A percentile compares a stretch with the other conserved stretches of the same genome.
Evolutionary conservation across 1,284 basidiomycete species (phyloP).

Genomic region (Xerocomus nothofagi): DNA sequence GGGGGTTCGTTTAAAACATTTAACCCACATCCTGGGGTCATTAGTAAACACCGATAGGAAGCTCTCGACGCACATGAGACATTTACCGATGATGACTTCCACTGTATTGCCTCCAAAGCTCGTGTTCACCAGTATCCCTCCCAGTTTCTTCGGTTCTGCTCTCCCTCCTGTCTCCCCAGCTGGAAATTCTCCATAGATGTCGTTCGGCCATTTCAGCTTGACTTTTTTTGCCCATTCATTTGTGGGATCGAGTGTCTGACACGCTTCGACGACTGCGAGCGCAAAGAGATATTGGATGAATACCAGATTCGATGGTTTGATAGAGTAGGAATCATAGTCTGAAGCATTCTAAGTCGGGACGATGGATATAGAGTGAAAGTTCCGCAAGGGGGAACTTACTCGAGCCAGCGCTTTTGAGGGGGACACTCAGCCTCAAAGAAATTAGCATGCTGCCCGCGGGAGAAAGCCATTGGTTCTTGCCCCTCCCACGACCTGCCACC

Average conservation of each 20-base stretch:
- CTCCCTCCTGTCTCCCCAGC: conserved; percentile 43
- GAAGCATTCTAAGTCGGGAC: neutral
- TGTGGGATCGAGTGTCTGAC: conserved; percentile 50
- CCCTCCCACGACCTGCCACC: conserved; percentile 86
- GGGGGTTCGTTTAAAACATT: conserved; percentile 87
- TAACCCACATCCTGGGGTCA: conserved; percentile 76
- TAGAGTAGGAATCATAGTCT: conserved; percentile 10
- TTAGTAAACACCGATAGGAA: conserved; percentile 3
- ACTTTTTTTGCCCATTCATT: conserved; percentile 55
- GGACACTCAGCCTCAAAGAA: conserved; percentile 74
- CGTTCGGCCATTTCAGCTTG: conserved; percentile 97
- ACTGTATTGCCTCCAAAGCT: conserved; percentile 74
- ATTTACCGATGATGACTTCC: conserved; percentile 78
- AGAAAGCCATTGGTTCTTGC: conserved; percentile 91
- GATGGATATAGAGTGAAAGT: neutral
- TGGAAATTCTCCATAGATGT: conserved; percentile 77
- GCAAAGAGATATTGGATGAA: conserved; percentile 97
- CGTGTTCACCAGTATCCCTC: conserved; percentile 91
- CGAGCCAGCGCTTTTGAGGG: conserved; percentile 33
- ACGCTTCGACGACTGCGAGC: conserved; percentile 87
- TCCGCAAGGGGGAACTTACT: conserved; percentile 7
- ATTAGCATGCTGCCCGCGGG: conserved; percentile 88
- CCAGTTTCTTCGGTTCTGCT: conserved; percentile 63
- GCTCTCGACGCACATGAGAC: neutral
- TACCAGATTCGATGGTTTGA: conserved; percentile 75